Evolutionary conservation across 1,139 yeast species (phyloP), one percentile per base, ranked within the genome.

Genomic region (Blastobotrys proliferans): DNA sequence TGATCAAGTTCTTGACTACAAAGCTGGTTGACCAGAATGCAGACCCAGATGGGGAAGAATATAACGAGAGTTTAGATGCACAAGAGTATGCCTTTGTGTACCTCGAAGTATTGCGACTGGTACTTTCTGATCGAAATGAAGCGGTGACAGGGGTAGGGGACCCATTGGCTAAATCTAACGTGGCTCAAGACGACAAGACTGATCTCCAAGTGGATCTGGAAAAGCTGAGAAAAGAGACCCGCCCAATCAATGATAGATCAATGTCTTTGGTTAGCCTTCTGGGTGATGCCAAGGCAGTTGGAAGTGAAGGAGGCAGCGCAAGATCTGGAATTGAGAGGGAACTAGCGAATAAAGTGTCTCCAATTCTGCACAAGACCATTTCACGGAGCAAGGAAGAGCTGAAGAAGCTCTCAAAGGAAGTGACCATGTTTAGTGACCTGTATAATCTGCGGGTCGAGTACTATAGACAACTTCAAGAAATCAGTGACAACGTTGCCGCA

Each of bases 391-490:
- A 29, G 16, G 33, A 41, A 9, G 37, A 25, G 19, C 16, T 41
- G 24, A 37, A 33, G 33, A 29, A 41, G 13, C 13, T 41, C 19
- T 20, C n/a, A 46, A 81, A 75, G 45, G 64, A 77, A 16, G 69
- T 77, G 40, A 70, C 73, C 22, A 66, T 66, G 33, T 71, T 85
- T 48, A 80, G 86, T 51, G 73, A 74, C 22, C 73, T 84, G 0
- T 90, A 81, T 63, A 92, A 92, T 61, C 69, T 81, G 5, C 77
- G 94, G 47, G 74, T 90, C 37, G 86, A 76, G 36, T 92, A 88
- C 60, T 92, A 81, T 64, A 79, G 81, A 53, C 92, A 86, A 51
- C 71, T 92, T 36, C 98, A 92, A 61, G 82, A 74, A 43, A 74
- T 90, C 26, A 87, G 96, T 0, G 97, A 92, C 61, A 80, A 80